phyloP scores from a whole-genome alignment of 1,284 basidiomycete genomes.

The Cystobasidiaceae sp. region DNA sequence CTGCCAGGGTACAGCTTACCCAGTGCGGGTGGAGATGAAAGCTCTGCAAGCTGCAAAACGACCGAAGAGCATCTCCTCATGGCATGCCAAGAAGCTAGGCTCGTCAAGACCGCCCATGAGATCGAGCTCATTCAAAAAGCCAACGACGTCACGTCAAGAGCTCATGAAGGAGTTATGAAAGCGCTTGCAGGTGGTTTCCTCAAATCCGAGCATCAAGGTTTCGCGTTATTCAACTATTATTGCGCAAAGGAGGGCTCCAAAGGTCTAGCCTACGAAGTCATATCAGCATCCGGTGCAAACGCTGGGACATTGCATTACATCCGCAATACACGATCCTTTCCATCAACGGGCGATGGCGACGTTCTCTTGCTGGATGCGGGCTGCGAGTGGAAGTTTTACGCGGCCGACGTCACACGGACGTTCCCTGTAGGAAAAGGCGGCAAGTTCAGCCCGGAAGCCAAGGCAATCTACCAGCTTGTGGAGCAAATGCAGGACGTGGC shows the following conservation, averaged over 20 bases:
- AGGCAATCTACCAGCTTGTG: slow-evolving; percentile 75
- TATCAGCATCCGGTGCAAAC: slow-evolving; percentile 73
- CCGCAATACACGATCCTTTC: slow-evolving; percentile 52
- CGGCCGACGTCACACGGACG: slow-evolving; percentile 59
- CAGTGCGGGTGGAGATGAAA: slow-evolving; percentile 54
- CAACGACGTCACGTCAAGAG: slow-evolving; percentile 74
- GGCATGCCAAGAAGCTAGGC: slow-evolving; percentile 68
- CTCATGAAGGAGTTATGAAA: slow-evolving; percentile 75
- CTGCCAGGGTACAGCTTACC: slow-evolving; percentile 37
- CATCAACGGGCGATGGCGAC: slow-evolving; percentile 36
- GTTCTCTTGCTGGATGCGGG: slow-evolving; percentile 80
- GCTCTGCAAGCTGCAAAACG: slow-evolving; percentile 48
- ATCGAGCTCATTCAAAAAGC: slow-evolving; percentile 66
- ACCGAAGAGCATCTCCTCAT: slow-evolving; percentile 57
- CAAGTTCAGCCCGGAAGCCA: slow-evolving; percentile 70
- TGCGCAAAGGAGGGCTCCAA: slow-evolving; percentile 73
- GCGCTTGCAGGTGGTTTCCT: slow-evolving; percentile 67
- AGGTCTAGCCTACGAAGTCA: slow-evolving; percentile 85
- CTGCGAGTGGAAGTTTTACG: slow-evolving; percentile 79
- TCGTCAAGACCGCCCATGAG: slow-evolving; percentile 70
- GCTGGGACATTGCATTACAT: slow-evolving; percentile 80
- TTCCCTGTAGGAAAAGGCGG: slow-evolving; percentile 69
- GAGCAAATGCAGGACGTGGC: slow-evolving; percentile 77
- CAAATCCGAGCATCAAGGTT: slow-evolving; percentile 81
- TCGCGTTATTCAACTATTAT: slow-evolving; percentile 81